Base-by-base conservation (phyloP, 2,329 filamentous ascomycete species). In the Ascochyta lentis region DNA sequence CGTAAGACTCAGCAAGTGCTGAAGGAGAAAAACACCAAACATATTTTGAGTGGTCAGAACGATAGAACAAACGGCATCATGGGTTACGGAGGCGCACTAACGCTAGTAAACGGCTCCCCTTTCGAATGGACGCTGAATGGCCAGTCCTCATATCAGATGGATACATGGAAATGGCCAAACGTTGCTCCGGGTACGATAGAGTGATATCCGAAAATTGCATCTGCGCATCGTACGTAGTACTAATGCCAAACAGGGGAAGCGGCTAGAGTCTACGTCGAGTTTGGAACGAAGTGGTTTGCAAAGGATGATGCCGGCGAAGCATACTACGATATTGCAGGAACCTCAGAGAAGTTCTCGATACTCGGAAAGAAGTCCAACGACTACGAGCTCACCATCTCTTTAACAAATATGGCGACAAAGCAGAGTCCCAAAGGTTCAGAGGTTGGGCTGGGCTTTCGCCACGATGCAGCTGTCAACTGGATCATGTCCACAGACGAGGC, bases 51-150 rank as follows among this genome's bases (percentile, higher is more conserved):
- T 19, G 9, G 12, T 10, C 26, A 43, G n/a, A 45, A 49, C 19
- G 7, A 45, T 15, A 27, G 40, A 26, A 29, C 19, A 34, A 34
- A 44, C 33, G 45, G 45, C 19, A 39, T 54, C 27, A 44, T 57
- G 33, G 43, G 31, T 35, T 38, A 41, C 70, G 73, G 71, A 40
- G 75, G 76, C 51, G 71, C 63, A 27, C 61, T 78, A 40, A 74
- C 74, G 12, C 50, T 78, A 23, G 63, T 78, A 43, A 78, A 79
- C 63, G 76, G 75, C 19, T 76, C 73, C n/a, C 74, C 76, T 2
- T 73, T 75, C 37, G 69, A 73, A 44, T 78, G 72, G 74, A 67
- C 56, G 12, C 49, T 73, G 44, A 67, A 50, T 29, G 54, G 63
- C 23, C 65, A 69, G 33, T 63, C 67, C 31, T 69, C 71, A 2